Base-by-base conservation (phyloP, 2,329 filamentous ascomycete species). In the Podosphaera xanthii region DNA sequence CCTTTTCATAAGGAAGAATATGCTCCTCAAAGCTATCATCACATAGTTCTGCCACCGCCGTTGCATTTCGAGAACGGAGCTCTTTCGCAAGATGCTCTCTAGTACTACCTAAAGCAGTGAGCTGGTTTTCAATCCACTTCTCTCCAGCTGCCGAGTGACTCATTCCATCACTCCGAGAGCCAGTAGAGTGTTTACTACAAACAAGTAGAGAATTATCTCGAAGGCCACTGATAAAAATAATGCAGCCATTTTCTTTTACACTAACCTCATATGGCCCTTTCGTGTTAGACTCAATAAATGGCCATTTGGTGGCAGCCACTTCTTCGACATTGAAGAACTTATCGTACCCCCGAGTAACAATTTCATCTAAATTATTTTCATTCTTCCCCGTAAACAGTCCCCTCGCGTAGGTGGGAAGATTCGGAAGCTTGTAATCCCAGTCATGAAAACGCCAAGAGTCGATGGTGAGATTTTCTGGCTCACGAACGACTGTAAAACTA, bases 131-230 rank as follows among this genome's bases (percentile, higher is more conserved):
- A 0, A 95, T 76, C 77, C 87, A 91, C 60, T 72, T 72, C 74
- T 96, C 90, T 53, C 91, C 92, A 2, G 82, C 88, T 60, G 78
- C 76, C 2, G 92, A 87, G 74, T 98, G 92, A 71, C 87, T 96
- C 60, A 86, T 64, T 36, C 82, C 77, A 4, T 75, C 72, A 31
- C 71, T 72, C n/a, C 91, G 80, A 33, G 80, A 75, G 5, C 92
- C 92, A 0, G 90, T 97, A 0, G 92, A 97, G 70, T 98, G 92
- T 69, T 98, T 98, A 76, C 91, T 97, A 78, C 91, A 97, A n/a
- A 98, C 90, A 6, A 98, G 75, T 8, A 98, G 75, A 1, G 87
- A 88, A 42, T 81, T 90, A 66, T 96, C 90, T 67, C 94, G 87
- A 31, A 98, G 76, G 12, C 90, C 92, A 14, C 89, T 84, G 52